Evolutionary conservation across 805 yeast genomes (phyloP).

Genomic region (Ogataea parapolymorpha): DNA sequence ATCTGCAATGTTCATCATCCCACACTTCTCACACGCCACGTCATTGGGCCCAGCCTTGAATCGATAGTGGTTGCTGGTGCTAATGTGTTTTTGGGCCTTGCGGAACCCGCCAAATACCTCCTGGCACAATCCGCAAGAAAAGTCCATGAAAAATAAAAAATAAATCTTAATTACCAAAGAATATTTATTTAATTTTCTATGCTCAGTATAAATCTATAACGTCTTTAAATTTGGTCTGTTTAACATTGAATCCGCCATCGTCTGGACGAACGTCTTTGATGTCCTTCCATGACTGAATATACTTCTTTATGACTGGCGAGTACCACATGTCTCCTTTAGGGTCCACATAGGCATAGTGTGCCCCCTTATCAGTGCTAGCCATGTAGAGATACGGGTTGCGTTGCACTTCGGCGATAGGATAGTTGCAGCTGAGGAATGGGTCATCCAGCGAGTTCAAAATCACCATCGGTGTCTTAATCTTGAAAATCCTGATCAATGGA

Average conservation of each 20-base stretch:
- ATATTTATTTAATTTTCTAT: not conserved
- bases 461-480: slow-evolving; percentile 59
- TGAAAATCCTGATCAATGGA: slow-evolving; percentile 52
- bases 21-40: slow-evolving; percentile 8
- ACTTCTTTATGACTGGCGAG: slow-evolving; percentile 38
- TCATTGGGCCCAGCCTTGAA: not conserved
- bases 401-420: slow-evolving; percentile 48
- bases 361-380: slow-evolving; percentile 63
- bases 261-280: slow-evolving; percentile 14
- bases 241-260: slow-evolving; percentile 20
- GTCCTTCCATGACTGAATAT: slow-evolving; percentile 35
- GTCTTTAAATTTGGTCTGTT: slow-evolving; percentile 19
- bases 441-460: slow-evolving; percentile 65
- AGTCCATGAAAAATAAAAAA: not conserved
- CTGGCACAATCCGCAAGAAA: slow-evolving; percentile 10
- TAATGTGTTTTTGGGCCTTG: slow-evolving; percentile 8
- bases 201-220: slow-evolving; percentile 4
- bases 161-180: not conserved
- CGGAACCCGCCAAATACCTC: slow-evolving; percentile 10
- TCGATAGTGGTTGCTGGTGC: slow-evolving; percentile 6
- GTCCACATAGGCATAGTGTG: slow-evolving; percentile 59
- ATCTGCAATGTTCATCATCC: slow-evolving; percentile 7
- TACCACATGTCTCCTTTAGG: slow-evolving; percentile 47
- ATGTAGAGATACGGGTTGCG: slow-evolving; percentile 58
- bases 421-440: slow-evolving; percentile 55